These are phyloP conservation scores for Penicillium sp. DNA, from an alignment of 2,329 filamentous ascomycete species.

Conservation along the genomic window DNA sequence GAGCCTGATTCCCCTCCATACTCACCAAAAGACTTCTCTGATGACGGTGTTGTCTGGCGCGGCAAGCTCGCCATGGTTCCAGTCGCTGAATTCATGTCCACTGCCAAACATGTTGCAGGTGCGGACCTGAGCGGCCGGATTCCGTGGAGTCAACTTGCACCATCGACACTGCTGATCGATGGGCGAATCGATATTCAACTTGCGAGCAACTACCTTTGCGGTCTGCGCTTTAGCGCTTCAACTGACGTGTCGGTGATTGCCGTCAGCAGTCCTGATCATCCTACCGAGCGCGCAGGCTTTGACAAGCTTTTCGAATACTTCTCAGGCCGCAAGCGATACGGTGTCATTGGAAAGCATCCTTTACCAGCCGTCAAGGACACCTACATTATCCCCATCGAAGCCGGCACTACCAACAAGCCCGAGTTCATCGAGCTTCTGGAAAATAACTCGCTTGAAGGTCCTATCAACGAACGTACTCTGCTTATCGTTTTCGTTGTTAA, in stretches of 20 bases:
- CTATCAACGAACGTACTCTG: constrained; percentile 68
- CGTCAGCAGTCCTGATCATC: constrained; percentile 58
- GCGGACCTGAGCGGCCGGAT: constrained; percentile 64
- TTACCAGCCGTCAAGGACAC: constrained; percentile 76
- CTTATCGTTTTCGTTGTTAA: constrained; percentile 81
- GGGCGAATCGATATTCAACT: constrained; percentile 69
- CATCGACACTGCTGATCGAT: constrained; percentile 59
- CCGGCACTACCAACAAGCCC: constrained; percentile 63
- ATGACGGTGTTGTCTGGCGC: constrained; percentile 70
- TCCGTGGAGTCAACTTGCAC: constrained; percentile 72
- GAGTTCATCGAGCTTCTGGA: constrained; percentile 87
- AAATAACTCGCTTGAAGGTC: constrained; percentile 70
- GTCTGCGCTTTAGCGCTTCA: constrained; percentile 71
- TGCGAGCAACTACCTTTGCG: constrained; percentile 86
- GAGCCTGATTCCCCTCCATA: constrained; percentile 77
- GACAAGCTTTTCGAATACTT: constrained; percentile 84
- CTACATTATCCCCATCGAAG: constrained; percentile 80
- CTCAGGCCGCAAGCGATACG: constrained; percentile 71
- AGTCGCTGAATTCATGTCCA: constrained; percentile 67
- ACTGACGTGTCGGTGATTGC: constrained; percentile 81
- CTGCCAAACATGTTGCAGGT: constrained; percentile 78
- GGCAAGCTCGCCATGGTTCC: constrained; percentile 71
- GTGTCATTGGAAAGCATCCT: constrained; percentile 74
- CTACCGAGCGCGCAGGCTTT: constrained; percentile 58
- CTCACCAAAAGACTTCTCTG: constrained; percentile 68